Conservation (phyloP, 495 filamentous ascomycete genomes). For the Podospora bellae-mahoneyi region DNA sequence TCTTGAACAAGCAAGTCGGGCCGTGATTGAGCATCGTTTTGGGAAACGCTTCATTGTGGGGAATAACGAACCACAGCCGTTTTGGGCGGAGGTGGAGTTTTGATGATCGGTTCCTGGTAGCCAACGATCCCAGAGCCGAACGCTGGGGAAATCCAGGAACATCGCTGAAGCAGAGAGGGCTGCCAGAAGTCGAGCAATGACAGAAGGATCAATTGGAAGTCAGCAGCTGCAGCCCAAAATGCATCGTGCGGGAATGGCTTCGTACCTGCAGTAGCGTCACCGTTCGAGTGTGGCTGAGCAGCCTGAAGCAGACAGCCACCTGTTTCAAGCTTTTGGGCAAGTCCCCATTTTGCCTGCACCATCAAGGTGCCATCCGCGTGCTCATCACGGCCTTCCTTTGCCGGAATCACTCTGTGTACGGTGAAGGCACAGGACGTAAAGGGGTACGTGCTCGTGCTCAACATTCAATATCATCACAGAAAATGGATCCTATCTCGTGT, state of each 20-base stretch:
- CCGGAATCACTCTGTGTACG: background rate
- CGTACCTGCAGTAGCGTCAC: constrained; percentile 28
- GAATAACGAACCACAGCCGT: background rate
- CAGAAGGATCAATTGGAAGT: constrained; percentile 1
- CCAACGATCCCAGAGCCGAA: constrained; percentile 7
- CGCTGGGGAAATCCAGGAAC: constrained; percentile 4
- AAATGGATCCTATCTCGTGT: background rate
- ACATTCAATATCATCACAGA: background rate
- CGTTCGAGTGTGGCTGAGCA: constrained; percentile 22
- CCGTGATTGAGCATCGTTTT: constrained; percentile 5
- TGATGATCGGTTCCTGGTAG: background rate
- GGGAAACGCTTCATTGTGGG: constrained; percentile 15
- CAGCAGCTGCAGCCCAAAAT: background rate
- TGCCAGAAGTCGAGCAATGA: background rate
- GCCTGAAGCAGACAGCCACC: constrained; percentile 14
- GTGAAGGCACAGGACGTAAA: background rate
- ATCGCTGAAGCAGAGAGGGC: constrained; percentile 10
- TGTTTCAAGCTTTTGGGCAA: constrained; percentile 13
- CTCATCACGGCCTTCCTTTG: background rate
- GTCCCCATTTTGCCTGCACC: background rate
- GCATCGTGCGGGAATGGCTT: constrained; percentile 2
- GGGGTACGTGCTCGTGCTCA: background rate
- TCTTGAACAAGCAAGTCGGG: constrained; percentile 12
- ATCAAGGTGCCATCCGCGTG: constrained; percentile 7
- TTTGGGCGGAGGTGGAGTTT: background rate